A percentile compares a stretch with the other conserved stretches of the same genome.
These are phyloP conservation scores for Kewa caespitosa DNA, from an alignment of 179 eudicot species.

Conservation along the genomic window DNA sequence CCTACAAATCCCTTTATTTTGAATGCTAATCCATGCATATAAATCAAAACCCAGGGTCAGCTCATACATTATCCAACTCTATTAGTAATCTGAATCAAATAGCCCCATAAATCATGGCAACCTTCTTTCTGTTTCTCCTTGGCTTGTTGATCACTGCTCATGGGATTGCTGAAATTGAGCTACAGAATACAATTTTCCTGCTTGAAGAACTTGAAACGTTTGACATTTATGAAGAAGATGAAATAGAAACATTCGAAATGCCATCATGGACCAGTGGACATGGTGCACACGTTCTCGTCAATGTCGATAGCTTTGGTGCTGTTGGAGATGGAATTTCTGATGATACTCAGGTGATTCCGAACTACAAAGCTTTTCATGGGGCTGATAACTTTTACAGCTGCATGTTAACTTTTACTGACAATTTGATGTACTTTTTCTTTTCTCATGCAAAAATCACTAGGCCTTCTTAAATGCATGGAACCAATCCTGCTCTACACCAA, in stretches of 20 bases:
- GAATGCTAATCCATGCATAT: constrained; percentile 47
- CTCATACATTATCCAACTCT: constrained; percentile 39
- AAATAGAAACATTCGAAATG: constrained; percentile 33
- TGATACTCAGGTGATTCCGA: constrained; percentile 60
- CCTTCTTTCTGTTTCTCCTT: constrained; percentile 36
- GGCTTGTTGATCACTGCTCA: constrained; percentile 46
- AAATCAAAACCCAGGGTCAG: constrained; percentile 40
- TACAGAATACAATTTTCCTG: constrained; percentile 29
- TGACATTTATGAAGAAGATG: constrained; percentile 43
- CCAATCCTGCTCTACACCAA: constrained; percentile 61
- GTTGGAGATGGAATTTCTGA: constrained; percentile 82
- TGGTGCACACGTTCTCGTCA: constrained; percentile 56
- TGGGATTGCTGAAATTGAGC: constrained; percentile 35
- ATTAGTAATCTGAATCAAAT: constrained; percentile 24
- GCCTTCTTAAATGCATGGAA: constrained; percentile 77
- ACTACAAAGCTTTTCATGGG: neutral
- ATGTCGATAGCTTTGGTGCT: constrained; percentile 81
- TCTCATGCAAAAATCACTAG: constrained; percentile 28
- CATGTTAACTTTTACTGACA: constrained; percentile 15
- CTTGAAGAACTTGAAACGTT: constrained; percentile 46
- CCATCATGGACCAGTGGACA: constrained; percentile 42
- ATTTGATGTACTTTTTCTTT: neutral
- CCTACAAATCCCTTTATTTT: constrained; percentile 43
- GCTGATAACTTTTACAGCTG: constrained; percentile 6
- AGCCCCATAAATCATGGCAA: constrained; percentile 44